These are phyloP conservation scores for Suillus subalutaceus DNA, from an alignment of 768 basidiomycete species.

Conservation along the genomic window DNA sequence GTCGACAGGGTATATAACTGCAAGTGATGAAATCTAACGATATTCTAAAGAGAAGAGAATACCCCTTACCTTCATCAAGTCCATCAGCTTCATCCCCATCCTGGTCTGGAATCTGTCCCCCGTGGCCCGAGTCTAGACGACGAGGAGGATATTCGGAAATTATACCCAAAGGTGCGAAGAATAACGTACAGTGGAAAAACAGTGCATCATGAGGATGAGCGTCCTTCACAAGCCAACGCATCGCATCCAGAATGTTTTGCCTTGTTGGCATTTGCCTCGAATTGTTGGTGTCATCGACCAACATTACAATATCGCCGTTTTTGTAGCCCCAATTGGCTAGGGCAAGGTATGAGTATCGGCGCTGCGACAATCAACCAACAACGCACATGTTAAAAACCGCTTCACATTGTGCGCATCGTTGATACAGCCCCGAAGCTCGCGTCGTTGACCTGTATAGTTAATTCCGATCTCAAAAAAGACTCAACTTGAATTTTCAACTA, in stretches of 20 bases:
- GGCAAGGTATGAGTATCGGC: background rate
- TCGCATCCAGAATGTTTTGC: conserved; percentile 56
- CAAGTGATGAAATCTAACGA: background rate
- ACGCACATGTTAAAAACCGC: conserved; percentile 64
- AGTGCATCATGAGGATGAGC: conserved; percentile 73
- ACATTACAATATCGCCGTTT: conserved; percentile 57
- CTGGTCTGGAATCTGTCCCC: too few species aligned
- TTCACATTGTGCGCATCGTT: conserved; percentile 79
- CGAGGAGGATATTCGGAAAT: too few species aligned
- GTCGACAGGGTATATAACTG: conserved; percentile 90
- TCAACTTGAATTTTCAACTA: background rate
- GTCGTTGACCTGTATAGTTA: conserved; percentile 68
- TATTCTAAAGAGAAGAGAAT: background rate
- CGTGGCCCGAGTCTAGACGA: too few species aligned
- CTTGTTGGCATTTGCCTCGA: conserved; percentile 51
- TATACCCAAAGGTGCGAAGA: background rate
- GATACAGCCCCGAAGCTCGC: conserved; percentile 74
- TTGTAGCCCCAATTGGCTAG: conserved; percentile 49
- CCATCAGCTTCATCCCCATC: too few species aligned
- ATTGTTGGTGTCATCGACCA: conserved; percentile 50
- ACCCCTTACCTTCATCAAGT: conserved; percentile 66
- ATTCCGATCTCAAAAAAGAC: conserved; percentile 64
- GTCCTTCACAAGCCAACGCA: conserved; percentile 68
- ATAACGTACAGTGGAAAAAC: conserved; percentile 68
- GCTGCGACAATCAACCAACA: background rate